These are phyloP conservation scores for Aspergillus nanangensis DNA, from an alignment of 495 filamentous ascomycete genomes.

Conservation along the genomic window DNA sequence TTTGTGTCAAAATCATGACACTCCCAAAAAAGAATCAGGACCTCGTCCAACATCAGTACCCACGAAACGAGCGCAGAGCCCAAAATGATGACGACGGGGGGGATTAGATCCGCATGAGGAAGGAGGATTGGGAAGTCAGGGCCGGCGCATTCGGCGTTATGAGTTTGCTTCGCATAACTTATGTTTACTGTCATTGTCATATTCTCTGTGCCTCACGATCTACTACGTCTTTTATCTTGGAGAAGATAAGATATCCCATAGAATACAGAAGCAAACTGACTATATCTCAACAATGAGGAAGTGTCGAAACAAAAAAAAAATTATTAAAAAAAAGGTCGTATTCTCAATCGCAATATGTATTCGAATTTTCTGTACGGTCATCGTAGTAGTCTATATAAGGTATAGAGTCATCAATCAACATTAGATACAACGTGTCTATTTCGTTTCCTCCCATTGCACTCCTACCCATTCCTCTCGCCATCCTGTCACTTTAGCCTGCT, in stretches of 20 bases:
- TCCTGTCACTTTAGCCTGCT: constrained; percentile 47
- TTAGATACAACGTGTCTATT: constrained; percentile 1
- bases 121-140: constrained; percentile 24
- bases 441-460: constrained; percentile 93
- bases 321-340: too few relatives aligned
- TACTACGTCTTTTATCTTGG: constrained; percentile 1
- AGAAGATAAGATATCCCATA: constrained; percentile 5
- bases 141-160: constrained; percentile 28
- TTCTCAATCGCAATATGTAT: too few relatives aligned
- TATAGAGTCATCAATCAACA: background rate
- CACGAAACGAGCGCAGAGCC: constrained; percentile 13
- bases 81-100: constrained; percentile 21
- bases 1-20: constrained; percentile 4
- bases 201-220: constrained; percentile 2
- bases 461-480: constrained; percentile 95
- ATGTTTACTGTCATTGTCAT: constrained; percentile 11
- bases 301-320: too few relatives aligned
- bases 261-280: constrained; percentile 3
- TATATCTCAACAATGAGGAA: constrained; percentile 1
- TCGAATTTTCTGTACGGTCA: too few relatives aligned
- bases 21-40: background rate
- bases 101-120: constrained; percentile 26
- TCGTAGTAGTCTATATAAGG: too few relatives aligned
- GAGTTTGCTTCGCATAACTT: constrained; percentile 23
- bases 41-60: constrained; percentile 7